These are phyloP conservation scores for Aureobasidium uvarum DNA, from an alignment of 2,329 filamentous ascomycete species.

Conservation along the genomic window DNA sequence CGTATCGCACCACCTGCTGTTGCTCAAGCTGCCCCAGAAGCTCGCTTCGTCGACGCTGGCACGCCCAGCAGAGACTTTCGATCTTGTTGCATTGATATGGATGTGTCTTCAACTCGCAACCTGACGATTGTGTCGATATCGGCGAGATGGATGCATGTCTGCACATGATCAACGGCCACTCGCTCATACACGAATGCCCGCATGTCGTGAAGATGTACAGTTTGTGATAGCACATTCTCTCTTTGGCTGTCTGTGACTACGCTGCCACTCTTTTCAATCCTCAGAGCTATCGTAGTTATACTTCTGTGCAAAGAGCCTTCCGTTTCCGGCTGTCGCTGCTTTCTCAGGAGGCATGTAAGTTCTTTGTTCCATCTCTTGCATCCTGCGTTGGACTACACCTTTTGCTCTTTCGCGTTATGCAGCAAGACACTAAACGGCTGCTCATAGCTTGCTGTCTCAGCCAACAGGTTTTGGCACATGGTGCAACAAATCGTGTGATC, in stretches of 20 bases:
- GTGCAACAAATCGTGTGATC: background rate
- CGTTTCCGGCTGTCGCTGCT: constrained; percentile 9
- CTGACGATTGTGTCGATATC: constrained; percentile 30
- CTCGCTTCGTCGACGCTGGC: constrained; percentile 34
- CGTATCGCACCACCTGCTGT: constrained; percentile 37
- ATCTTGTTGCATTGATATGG: constrained; percentile 41
- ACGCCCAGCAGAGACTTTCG: constrained; percentile 38
- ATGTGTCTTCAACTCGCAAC: constrained; percentile 37
- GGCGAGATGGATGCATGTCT: constrained; percentile 34
- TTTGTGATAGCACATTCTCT: constrained; percentile 46
- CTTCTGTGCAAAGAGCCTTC: background rate
- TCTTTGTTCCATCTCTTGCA: constrained; percentile 11
- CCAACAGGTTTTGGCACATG: background rate
- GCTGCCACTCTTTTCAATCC: background rate
- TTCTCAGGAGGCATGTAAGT: background rate
- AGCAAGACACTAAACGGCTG: background rate
- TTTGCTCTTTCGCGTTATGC: background rate
- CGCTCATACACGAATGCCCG: constrained; percentile 43
- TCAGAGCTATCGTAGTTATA: background rate
- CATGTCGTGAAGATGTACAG: constrained; percentile 45
- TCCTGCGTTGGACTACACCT: background rate
- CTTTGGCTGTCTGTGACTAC: constrained; percentile 12
- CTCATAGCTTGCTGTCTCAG: background rate
- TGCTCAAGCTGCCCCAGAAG: constrained; percentile 35
- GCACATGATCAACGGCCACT: constrained; percentile 40